These are phyloP conservation scores for Henckelia pumila DNA, from an alignment of 257 asterid species.

Conservation along the genomic window DNA sequence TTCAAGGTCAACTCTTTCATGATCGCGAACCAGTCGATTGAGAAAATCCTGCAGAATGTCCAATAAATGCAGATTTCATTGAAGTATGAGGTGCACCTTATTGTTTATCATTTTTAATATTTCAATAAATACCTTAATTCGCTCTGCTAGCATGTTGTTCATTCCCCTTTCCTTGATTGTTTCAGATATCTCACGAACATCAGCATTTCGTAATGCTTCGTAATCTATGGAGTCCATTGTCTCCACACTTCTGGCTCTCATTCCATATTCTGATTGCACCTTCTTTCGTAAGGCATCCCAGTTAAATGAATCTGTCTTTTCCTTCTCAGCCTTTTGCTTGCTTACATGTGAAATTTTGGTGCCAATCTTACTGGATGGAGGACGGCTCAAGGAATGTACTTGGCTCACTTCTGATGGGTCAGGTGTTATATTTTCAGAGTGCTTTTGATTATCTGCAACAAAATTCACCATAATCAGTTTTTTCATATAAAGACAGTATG, in stretches of 20 bases:
- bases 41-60: conserved; percentile 77
- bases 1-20: conserved; percentile 82
- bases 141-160: conserved; percentile 61
- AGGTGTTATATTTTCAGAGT: background rate
- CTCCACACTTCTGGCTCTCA: conserved; percentile 41
- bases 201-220: conserved; percentile 55
- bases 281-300: conserved; percentile 87
- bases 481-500: background rate
- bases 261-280: conserved; percentile 44
- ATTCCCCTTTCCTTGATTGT: conserved; percentile 67
- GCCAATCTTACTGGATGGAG: conserved; percentile 28
- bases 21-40: conserved; percentile 69
- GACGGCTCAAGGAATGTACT: conserved; percentile 22
- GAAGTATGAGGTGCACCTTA: conserved; percentile 15
- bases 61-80: conserved; percentile 18
- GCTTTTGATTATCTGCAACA: conserved; percentile 26
- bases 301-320: conserved; percentile 43
- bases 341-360: conserved; percentile 39
- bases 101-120: background rate
- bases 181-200: conserved; percentile 49
- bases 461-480: conserved; percentile 14
- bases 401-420: conserved; percentile 28
- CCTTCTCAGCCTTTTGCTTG: conserved; percentile 55
- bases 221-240: conserved; percentile 80
- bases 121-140: conserved; percentile 64